A percentile compares a stretch with the other conserved stretches of the same genome.
These are phyloP conservation scores for Periconia digitata DNA, from an alignment of 2,329 filamentous ascomycete species.

Conservation along the genomic window DNA sequence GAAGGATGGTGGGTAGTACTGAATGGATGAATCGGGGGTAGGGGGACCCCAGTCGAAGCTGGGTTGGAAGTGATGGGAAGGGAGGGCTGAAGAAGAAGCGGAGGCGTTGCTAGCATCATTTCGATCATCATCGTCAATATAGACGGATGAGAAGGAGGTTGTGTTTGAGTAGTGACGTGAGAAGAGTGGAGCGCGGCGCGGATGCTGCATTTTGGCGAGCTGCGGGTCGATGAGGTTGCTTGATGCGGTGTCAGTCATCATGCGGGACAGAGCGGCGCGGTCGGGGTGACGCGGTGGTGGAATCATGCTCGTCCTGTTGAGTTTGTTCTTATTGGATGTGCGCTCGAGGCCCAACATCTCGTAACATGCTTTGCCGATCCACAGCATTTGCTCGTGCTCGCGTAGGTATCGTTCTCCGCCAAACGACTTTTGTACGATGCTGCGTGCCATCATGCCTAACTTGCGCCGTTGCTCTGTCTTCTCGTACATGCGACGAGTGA, in stretches of 20 bases:
- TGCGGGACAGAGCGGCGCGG: conserved; percentile 20
- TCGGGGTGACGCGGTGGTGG: conserved; percentile 33
- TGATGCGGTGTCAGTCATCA: conserved; percentile 20
- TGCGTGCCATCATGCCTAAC: conserved; percentile 60
- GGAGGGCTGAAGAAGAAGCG: not conserved
- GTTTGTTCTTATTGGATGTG: not conserved
- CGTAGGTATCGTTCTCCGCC: conserved; percentile 61
- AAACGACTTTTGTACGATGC: conserved; percentile 62
- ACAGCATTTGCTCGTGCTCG: conserved; percentile 60
- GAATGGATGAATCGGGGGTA: conserved; percentile 21
- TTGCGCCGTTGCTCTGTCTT: conserved; percentile 58
- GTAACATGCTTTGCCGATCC: conserved; percentile 40
- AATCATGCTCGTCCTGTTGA: not conserved
- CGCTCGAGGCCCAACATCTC: conserved; percentile 37
- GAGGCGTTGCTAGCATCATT: conserved; percentile 9
- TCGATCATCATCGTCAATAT: conserved; percentile 28
- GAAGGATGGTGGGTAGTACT: conserved; percentile 26
- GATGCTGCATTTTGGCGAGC: conserved; percentile 42
- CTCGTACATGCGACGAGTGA: conserved; percentile 62
- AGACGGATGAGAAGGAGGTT: conserved; percentile 37
- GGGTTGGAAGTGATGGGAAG: not conserved
- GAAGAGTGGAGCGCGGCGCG: conserved; percentile 26
- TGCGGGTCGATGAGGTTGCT: conserved; percentile 30
- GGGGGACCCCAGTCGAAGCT: conserved; percentile 16
- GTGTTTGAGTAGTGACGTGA: conserved; percentile 23